Conservation (phyloP, 768 basidiomycete genomes). For the Jaapia argillacea region DNA sequence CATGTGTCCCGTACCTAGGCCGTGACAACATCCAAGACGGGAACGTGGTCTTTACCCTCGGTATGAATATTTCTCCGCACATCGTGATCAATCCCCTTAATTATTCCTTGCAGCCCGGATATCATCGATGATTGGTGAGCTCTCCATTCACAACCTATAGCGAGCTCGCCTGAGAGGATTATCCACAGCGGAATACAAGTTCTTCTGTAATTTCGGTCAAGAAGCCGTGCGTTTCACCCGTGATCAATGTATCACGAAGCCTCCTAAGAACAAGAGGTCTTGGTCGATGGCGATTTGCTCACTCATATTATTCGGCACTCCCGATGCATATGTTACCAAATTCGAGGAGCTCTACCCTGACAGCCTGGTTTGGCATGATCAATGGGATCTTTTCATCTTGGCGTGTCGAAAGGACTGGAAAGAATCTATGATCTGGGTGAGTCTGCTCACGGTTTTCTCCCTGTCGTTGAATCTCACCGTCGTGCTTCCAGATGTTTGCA, state of each 20-base stretch:
- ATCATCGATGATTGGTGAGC: not conserved
- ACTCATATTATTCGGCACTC: no score
- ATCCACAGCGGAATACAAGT: no score
- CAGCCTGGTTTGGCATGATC: constrained; percentile 39
- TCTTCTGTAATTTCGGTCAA: no score
- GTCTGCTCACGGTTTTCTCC: no score
- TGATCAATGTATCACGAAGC: no score
- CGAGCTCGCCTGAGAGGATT: constrained; percentile 4
- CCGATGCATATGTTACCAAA: constrained; percentile 27
- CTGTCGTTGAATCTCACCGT: no score
- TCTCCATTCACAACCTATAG: not conserved
- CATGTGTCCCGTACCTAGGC: no score
- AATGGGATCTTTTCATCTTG: constrained; percentile 43
- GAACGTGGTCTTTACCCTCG: not conserved
- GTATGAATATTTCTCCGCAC: no score
- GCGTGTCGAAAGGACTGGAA: constrained; percentile 41
- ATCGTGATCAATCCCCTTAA: no score
- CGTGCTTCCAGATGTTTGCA: no score
- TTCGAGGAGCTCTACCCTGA: constrained; percentile 45
- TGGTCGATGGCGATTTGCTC: constrained; percentile 34
- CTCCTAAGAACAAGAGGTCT: no score
- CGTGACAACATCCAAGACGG: constrained; percentile 30
- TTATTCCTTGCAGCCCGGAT: constrained; percentile 10
- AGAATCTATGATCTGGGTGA: constrained; percentile 24
- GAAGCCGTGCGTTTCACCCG: no score